phyloP scores from a whole-genome alignment of 441 rosid genomes.

The Populus trichocarpa region DNA sequence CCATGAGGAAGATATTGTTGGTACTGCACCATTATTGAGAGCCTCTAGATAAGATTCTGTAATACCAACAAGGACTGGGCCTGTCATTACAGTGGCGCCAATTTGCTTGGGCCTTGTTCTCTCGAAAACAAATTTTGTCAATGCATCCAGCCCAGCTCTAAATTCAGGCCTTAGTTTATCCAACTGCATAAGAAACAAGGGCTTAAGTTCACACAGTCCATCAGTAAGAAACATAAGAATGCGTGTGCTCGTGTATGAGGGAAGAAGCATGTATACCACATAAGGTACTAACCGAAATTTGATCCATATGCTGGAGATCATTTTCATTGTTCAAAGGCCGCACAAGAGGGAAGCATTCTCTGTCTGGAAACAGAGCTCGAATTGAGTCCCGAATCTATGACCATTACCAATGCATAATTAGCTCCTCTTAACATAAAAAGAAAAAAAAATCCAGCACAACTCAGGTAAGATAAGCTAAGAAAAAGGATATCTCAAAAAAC shows the following conservation, averaged over 20 bases:
- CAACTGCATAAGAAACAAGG: constrained; percentile 43
- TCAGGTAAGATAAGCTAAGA: neutral
- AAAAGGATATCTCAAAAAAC: neutral
- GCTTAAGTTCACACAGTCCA: constrained; percentile 4
- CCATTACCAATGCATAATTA: constrained; percentile 9
- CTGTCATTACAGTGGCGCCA: constrained; percentile 87
- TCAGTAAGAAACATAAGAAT: neutral
- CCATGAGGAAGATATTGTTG: constrained; percentile 97
- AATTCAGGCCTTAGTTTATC: constrained; percentile 82
- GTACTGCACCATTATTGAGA: constrained; percentile 97
- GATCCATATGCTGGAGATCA: constrained; percentile 90
- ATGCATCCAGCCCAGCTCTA: constrained; percentile 81
- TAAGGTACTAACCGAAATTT: constrained; percentile 61
- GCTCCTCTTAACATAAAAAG: neutral
- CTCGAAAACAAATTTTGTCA: constrained; percentile 95
- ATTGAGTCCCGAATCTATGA: constrained; percentile 82
- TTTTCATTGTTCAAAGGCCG: constrained; percentile 82
- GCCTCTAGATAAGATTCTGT: constrained; percentile 91
- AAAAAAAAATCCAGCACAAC: neutral
- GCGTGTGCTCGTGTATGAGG: neutral
- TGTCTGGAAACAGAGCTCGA: constrained; percentile 79
- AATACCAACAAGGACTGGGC: constrained; percentile 91
- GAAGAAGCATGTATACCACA: neutral
- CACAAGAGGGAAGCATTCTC: constrained; percentile 83
- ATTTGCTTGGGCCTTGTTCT: constrained; percentile 96